These are phyloP conservation scores for Debaryomyces subglobosus DNA, from an alignment of 1,139 yeast genomes.

Conservation along the genomic window DNA sequence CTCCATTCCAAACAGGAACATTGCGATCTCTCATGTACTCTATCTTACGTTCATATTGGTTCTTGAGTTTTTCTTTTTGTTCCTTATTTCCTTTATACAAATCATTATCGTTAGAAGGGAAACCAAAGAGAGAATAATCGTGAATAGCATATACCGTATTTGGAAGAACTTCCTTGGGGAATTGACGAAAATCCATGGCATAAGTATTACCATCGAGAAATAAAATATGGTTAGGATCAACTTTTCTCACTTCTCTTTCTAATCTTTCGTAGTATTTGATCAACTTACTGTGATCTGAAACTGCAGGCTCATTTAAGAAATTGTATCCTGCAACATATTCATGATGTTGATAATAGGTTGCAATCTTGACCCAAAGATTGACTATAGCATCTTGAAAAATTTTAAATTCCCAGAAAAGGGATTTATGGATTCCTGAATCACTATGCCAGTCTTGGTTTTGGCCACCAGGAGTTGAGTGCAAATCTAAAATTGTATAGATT, in stretches of 20 bases:
- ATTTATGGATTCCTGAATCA: constrained; percentile 45
- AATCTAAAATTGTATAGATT: constrained; percentile 47
- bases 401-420: constrained; percentile 49
- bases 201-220: constrained; percentile 51
- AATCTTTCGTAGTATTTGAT: constrained; percentile 36
- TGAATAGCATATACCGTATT: constrained; percentile 51
- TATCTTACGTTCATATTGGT: constrained; percentile 42
- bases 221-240: constrained; percentile 48
- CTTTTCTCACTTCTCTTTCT: constrained; percentile 37
- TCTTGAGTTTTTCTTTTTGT: constrained; percentile 32
- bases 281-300: constrained; percentile 39
- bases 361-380: constrained; percentile 45
- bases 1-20: constrained; percentile 57
- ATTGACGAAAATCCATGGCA: constrained; percentile 49
- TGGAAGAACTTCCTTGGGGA: constrained; percentile 35
- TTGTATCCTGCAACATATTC: constrained; percentile 52
- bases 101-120: constrained; percentile 37
- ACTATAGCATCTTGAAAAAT: constrained; percentile 45
- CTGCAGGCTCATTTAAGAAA: constrained; percentile 52
- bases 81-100: constrained; percentile 35
- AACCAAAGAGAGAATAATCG: constrained; percentile 44
- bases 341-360: constrained; percentile 43
- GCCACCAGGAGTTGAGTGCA: constrained; percentile 52
- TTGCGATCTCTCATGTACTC: constrained; percentile 39
- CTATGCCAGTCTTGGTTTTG: constrained; percentile 55